Base-by-base conservation (phyloP, 768 basidiomycete genomes). In the Candolleomyces eurysporus region DNA sequence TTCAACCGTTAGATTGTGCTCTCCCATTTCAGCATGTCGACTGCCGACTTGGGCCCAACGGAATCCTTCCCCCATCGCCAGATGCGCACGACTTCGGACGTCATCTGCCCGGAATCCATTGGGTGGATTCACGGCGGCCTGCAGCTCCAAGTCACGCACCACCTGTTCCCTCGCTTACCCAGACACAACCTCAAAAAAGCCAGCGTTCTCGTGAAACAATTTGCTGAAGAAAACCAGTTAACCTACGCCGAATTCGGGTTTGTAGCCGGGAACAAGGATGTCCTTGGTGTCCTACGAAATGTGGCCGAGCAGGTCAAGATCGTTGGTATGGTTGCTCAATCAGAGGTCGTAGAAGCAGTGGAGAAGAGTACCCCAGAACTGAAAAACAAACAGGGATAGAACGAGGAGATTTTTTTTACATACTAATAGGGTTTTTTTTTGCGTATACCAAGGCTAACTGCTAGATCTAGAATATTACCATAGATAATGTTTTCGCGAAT, bases 1-100 rank as follows among this genome's bases (percentile, higher is more conserved):
- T 13, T 59, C 17, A 46, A 22, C 50, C 48, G 11, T 17, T 66
- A 90, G 89, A 98, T 99, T 67, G 96, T 98, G 1, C 85, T 98
- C 30, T 99, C 97, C 8, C 97, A 99, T 78, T 99, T 96, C 72
- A 90, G 93, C 53, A 94, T 95, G 79, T 94, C 96, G 13, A 96
- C 95, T 2, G 89, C 80, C 9, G 96, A 98, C 70, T 79, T 98
- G 19, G 96, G 96, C 13, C 92, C 93, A 1, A 76, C 78, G 31
- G 97, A 99, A 71, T 96, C 94, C 0, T 98, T 98, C 78, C 85
- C 90, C 4, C 89, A 93, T 66, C 89, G 97, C 16, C 97, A 99
- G 73, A 78, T 99, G 67, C 90, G 97, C 52, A 99, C 97, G n/a
- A 98, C 97, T 0, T 90, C 92, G 49, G 97, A 99, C 73, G 94